Conservation (phyloP, 805 yeast species). For the Lipomyces sp. region DNA sequence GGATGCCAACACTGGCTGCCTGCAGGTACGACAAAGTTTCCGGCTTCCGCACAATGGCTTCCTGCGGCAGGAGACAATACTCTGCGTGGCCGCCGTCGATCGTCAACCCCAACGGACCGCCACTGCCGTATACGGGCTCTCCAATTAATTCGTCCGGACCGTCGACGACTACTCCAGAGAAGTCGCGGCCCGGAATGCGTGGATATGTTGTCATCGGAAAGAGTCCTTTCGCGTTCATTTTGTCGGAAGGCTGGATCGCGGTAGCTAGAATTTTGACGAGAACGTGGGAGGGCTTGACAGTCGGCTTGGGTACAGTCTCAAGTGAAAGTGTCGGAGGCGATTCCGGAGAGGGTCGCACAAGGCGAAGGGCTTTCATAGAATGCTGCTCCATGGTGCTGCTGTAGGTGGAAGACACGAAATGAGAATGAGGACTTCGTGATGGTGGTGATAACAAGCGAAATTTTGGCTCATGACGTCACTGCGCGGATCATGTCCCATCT, state of each 20-base stretch:
- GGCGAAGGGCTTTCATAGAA: not conserved
- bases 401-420: too few relatives aligned
- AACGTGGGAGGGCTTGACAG: not conserved
- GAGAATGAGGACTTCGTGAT: too few relatives aligned
- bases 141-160: slow-evolving; percentile 1
- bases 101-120: slow-evolving; percentile 3
- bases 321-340: not conserved
- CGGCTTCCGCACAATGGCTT: not conserved
- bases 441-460: too few relatives aligned
- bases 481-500: too few relatives aligned
- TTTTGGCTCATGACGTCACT: too few relatives aligned
- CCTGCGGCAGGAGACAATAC: slow-evolving; percentile 3
- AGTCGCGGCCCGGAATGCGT: slow-evolving; percentile 7
- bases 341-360: not conserved
- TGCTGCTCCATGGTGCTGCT: too few relatives aligned
- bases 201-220: not conserved
- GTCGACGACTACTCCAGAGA: not conserved
- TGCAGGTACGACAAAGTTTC: not conserved
- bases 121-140: not conserved
- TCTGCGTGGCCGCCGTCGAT: not conserved
- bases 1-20: slow-evolving; percentile 5
- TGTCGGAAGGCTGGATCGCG: not conserved
- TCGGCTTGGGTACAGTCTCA: slow-evolving; percentile 1
- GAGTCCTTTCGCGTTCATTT: not conserved
- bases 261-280: slow-evolving; percentile 2